Evolutionary conservation across 2,329 filamentous ascomycete species (phyloP).

Genomic region (Penicillium psychrosexuale): DNA sequence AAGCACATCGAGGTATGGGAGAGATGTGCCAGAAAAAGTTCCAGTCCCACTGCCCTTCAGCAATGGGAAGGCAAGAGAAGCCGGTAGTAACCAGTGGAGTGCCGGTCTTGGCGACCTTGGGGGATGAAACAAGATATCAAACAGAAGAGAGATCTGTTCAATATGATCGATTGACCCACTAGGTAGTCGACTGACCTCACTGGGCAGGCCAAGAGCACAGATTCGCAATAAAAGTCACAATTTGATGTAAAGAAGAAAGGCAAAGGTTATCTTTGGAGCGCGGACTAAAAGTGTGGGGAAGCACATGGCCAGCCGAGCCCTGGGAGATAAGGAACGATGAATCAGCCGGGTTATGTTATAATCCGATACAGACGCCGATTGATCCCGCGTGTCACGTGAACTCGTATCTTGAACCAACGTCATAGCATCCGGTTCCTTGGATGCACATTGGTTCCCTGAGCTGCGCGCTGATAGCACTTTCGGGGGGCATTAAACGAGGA

Average conservation of each 20-base stretch:
- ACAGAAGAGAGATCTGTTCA: neutral
- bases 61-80: conserved; percentile 10
- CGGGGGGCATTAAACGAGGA: neutral
- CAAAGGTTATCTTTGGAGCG: conserved; percentile 8
- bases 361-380: neutral
- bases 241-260: conserved; percentile 5
- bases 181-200: neutral
- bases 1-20: conserved; percentile 36
- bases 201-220: neutral
- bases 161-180: neutral
- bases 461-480: neutral
- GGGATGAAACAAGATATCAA: neutral
- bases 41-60: conserved; percentile 13
- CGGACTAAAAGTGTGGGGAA: conserved; percentile 25
- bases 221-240: neutral
- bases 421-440: conserved; percentile 7
- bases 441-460: neutral
- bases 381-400: conserved; percentile 12
- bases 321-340: conserved; percentile 18
- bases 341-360: conserved; percentile 17
- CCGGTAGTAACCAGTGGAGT: neutral
- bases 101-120: conserved; percentile 8
- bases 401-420: neutral
- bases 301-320: conserved; percentile 1
- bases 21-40: conserved; percentile 18